These are phyloP conservation scores for Boletus sp. DNA, from an alignment of 768 basidiomycete genomes.

Conservation along the genomic window DNA sequence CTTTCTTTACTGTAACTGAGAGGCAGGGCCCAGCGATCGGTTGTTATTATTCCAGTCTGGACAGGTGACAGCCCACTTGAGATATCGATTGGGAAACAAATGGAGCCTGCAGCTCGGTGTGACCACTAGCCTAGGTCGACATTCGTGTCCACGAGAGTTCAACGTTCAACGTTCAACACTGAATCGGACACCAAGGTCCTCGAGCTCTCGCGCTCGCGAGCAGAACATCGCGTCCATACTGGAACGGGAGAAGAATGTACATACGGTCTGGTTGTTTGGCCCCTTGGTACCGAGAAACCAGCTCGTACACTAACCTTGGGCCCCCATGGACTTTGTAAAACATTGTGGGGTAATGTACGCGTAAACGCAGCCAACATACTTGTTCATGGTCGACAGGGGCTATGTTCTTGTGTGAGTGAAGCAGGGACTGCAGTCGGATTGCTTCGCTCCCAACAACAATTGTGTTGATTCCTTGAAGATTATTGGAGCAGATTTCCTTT, in stretches of 20 bases:
- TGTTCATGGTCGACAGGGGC: too few relatives aligned
- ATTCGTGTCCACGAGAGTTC: not conserved
- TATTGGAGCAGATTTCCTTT: too few relatives aligned
- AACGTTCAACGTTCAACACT: not conserved
- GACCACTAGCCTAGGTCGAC: not conserved
- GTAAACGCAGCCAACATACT: too few relatives aligned
- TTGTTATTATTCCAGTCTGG: not conserved
- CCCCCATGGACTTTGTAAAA: too few relatives aligned
- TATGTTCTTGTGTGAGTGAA: too few relatives aligned
- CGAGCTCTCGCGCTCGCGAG: not conserved
- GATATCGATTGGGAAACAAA: not conserved
- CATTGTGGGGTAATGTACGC: too few relatives aligned
- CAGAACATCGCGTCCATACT: not conserved
- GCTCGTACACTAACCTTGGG: not conserved
- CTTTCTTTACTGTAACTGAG: not conserved
- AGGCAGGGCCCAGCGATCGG: not conserved
- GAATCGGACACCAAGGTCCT: not conserved
- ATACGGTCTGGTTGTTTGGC: not conserved
- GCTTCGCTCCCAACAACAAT: too few relatives aligned
- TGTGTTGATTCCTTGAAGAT: too few relatives aligned
- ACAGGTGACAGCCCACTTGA: not conserved
- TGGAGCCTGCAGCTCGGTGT: not conserved
- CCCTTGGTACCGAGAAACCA: not conserved
- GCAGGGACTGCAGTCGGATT: too few relatives aligned
- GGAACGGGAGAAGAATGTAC: not conserved